Evolutionary conservation across 352 stramenopile species (phyloP), one percentile per base, ranked within the genome.

Genomic region (Phytophthora pseudosyringae): DNA sequence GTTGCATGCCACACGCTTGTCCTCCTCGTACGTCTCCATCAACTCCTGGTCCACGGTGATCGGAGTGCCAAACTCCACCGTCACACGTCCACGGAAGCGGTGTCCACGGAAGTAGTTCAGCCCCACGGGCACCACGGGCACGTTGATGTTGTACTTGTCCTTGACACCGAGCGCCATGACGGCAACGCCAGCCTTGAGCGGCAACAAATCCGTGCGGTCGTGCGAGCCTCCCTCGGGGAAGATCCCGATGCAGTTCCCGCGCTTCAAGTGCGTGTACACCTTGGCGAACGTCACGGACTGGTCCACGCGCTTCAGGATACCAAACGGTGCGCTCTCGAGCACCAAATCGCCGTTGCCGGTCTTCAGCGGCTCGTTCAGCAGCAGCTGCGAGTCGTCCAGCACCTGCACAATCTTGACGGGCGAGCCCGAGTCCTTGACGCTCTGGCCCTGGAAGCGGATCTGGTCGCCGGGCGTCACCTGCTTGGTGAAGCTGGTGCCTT

Each of bases 31-130:
- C 44, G 86, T 83, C 32, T 97, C 87, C 76, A 96, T 89, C 25
- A 97, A 68, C 40, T 86, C 72, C 45, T 96, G 75, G 21, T 90
- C 87, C 13, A 97, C 85, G 0, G 76, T 80, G 48, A 98, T 96
- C 3, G 95, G 93, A 12, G 89, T 92, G 0, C 97, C 97, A 74
- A 99, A 99, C 68, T 99, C 97, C 13, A 99, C 96, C 4, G 98
- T 97, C 55, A 97, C 96, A 60, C 97, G 94, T 7, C 95, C 96
- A 50, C 98, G 87, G 83, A 99, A 99, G 49, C 93, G 83, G 67
- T 99, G 97, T 31, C 95, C 95, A 33, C 90, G 86, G 74, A 99
- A 99, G 74, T 99, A 99, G 70, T 98, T 99, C 33, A 99, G 79
- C 7, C 98, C 98, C 39, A 99, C 97, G 5, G 98, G 97, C 29